A percentile compares a stretch with the other conserved stretches of the same genome.
phyloP scores from a whole-genome alignment of 768 basidiomycete genomes.

The Sporobolomyces pararoseus region DNA sequence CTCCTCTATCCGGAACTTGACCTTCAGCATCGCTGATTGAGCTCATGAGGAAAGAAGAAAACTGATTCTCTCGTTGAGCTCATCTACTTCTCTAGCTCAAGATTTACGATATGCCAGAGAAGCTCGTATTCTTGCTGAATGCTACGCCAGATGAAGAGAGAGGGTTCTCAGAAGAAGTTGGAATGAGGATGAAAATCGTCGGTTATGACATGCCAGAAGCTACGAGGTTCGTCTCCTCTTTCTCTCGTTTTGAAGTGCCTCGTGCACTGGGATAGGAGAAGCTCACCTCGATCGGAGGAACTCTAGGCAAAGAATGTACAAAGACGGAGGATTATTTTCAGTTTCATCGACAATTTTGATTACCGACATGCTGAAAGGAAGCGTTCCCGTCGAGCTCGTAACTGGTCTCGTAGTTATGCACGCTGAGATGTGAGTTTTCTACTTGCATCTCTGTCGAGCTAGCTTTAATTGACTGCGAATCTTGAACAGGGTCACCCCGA shows the following conservation, averaged over 20 bases:
- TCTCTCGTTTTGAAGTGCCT: background rate
- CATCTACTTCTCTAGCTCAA: slow-evolving; percentile 65
- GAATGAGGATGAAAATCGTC: slow-evolving; percentile 75
- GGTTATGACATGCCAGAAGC: slow-evolving; percentile 68
- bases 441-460: too few species aligned
- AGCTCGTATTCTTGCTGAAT: slow-evolving; percentile 77
- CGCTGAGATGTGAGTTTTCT: slow-evolving; percentile 68
- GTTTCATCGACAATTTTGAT: slow-evolving; percentile 91
- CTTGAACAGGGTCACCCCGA: slow-evolving; percentile 66
- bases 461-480: background rate
- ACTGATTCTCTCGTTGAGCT: too few species aligned
- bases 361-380: slow-evolving; percentile 84
- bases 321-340: slow-evolving; percentile 79
- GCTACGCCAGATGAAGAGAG: slow-evolving; percentile 76
- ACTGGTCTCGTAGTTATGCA: slow-evolving; percentile 86
- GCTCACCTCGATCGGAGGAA: background rate
- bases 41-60: too few species aligned
- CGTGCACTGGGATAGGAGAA: background rate
- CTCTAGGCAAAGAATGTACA: slow-evolving; percentile 74
- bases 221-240: slow-evolving; percentile 66
- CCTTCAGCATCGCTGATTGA: background rate
- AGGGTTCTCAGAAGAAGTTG: slow-evolving; percentile 85
- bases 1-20: background rate
- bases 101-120: slow-evolving; percentile 82
- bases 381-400: slow-evolving; percentile 77